Base-by-base conservation (phyloP, 1,139 yeast genomes). In the Dujonia santamariae region DNA sequence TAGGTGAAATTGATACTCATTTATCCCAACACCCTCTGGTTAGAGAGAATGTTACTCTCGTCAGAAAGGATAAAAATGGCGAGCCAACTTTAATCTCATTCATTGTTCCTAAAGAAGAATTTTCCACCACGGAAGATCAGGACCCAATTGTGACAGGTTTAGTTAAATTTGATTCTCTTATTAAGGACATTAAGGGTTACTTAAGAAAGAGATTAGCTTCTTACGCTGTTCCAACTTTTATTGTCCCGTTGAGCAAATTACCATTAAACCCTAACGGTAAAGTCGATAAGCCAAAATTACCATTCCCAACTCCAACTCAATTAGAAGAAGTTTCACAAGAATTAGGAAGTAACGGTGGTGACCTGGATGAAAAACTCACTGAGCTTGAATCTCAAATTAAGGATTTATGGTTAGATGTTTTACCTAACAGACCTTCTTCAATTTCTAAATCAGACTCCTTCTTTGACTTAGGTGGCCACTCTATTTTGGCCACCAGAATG, bases 221-320 rank as follows among this genome's bases (percentile, higher is more conserved):
- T 8, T 94, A 94, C 58, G 96, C 98, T 12, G 84, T 94, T 35
- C 98, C 99, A 33, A 74, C 96, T 1, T 72, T 92, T 28, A 80
- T 92, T 51, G 92, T 94, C 35, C 97, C 97, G 19, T 70, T 94
- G 67, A 72, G 73, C 21, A 81, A 80, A 53, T 66, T 94, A 54
- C 98, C 98, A 14, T 70, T 94, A 61, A 94, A 94, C 61, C 99
- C 99, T 38, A 94, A 94, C 56, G 99, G 99, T 51, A 94, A 94
- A 62, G 88, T 94, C 36, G 99, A 94, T 62, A 94, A 94, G 63
- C 98, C 97, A 25, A 90, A 92, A 51, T 70, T 92, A 45, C 97
- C 97, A 34, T 87, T 85, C 75, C 99, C 99, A 37, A 87, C 85
- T 40, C 75, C 87, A 25, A 92, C 85, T 20, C 97, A 90, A 61